Evolutionary conservation across 371 early-diverging fungal species (phyloP), one percentile per base, ranked within the genome.

Genomic region (Mucor lusitanicus): DNA sequence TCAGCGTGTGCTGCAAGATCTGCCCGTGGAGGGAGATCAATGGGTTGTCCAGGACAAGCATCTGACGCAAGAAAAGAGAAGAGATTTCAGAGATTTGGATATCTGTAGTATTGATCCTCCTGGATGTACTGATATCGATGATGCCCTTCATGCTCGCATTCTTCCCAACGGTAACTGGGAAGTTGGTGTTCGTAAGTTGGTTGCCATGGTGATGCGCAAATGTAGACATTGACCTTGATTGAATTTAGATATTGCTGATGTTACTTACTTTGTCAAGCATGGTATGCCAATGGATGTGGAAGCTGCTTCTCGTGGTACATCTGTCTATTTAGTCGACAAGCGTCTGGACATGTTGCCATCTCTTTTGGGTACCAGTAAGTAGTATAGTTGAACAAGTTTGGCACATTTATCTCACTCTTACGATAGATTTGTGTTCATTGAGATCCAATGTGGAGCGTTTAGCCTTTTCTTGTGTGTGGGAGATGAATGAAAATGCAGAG

Each of bases 71-170:
- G 85, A 75, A 12, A 85, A 88, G 3, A 84, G 99, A 53, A 83
- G 78, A 19, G 99, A 98, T 77, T 85, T 96, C 60, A 84, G 99
- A 56, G 71, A 87, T 48, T 65, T 95, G 64, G 88, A 93, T 71
- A 84, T 99, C 3, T 97, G 98, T 83, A 95, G 94, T 75, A 99
- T 99, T 69, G 99, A 99, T 91, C 99, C 99, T 55, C 97, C 97
- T 37, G 94, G 97, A 35, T 99, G 99, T 90, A 98, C 98, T 4
- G 99, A 99, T 89, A 99, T 99, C 68, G 99, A 99, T 83, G 99
- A 99, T 86, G 99, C 99, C 0, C 88, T 99, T 37, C 99, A 99
- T 74, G 92, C 92, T 0, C 69, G 85, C 27, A 42, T 71, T 44
- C 85, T 98, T 58, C 88, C 91, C 9, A 96, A 98, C 75, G 99